phyloP scores from a whole-genome alignment of 208 protist genomes.

The Trypanosoma mega region DNA sequence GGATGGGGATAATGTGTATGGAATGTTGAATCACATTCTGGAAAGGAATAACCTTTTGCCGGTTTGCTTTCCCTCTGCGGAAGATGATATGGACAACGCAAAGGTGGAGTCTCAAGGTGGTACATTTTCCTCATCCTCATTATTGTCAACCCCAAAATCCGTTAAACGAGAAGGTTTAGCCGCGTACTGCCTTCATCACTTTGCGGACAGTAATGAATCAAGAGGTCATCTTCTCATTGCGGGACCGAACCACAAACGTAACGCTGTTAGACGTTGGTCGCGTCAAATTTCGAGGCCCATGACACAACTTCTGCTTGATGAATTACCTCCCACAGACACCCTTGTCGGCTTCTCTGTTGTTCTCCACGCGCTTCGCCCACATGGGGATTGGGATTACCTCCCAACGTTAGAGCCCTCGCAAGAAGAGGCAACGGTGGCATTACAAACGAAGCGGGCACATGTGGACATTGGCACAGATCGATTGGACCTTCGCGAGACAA shows the following conservation, averaged over 20 bases:
- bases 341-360: conserved; percentile 67
- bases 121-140: neutral
- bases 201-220: conserved; percentile 28
- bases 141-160: neutral
- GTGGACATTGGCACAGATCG: conserved; percentile 81
- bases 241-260: conserved; percentile 83
- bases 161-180: conserved; percentile 25
- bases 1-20: conserved; percentile 87
- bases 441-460: conserved; percentile 48
- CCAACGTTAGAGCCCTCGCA: conserved; percentile 35
- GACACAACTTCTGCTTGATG: conserved; percentile 72
- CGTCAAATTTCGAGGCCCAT: conserved; percentile 37
- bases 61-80: conserved; percentile 56
- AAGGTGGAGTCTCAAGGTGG: neutral
- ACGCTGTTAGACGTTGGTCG: conserved; percentile 52
- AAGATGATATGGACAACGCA: conserved; percentile 29
- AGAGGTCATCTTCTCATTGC: conserved; percentile 82
- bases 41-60: conserved; percentile 77
- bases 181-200: conserved; percentile 62
- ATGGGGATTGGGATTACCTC: conserved; percentile 87
- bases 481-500: conserved; percentile 40
- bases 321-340: conserved; percentile 51
- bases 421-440: conserved; percentile 26
- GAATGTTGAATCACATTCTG: conserved; percentile 82
- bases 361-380: conserved; percentile 65